A percentile compares a stretch with the other conserved stretches of the same genome.
Evolutionary conservation across 148 eudicot genomes (phyloP).

Genomic region (Heliosperma pusillum): DNA sequence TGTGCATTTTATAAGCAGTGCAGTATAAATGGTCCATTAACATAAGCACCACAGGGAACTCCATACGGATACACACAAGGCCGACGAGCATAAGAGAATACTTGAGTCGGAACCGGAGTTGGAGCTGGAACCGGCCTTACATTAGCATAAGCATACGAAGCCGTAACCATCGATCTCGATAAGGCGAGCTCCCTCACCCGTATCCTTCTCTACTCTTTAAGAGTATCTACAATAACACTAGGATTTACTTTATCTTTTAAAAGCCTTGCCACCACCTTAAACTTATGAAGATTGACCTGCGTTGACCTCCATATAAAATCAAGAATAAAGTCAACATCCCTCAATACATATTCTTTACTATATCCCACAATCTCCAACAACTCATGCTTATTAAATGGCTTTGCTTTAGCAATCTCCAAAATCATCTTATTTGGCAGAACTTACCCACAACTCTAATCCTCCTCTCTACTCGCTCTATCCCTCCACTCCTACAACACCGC

Average conservation of each 20-base stretch:
- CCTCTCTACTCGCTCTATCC: constrained; percentile 10
- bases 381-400: not conserved
- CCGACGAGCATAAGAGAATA: not conserved
- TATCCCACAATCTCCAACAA: not conserved
- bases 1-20: not conserved
- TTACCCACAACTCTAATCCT: constrained; percentile 19
- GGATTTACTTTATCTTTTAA: not conserved
- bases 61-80: not conserved
- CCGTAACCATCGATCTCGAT: not conserved
- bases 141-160: not conserved
- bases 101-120: not conserved
- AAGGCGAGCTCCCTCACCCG: not conserved
- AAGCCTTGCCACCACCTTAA: not conserved
- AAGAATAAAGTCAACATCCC: not conserved
- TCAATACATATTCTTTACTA: not conserved
- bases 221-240: too few relatives aligned
- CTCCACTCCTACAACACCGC: constrained; percentile 1
- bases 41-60: not conserved
- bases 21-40: not conserved
- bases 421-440: constrained; percentile 7
- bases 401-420: not conserved
- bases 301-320: not conserved
- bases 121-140: too few relatives aligned
- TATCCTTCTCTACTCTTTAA: not conserved
- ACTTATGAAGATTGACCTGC: not conserved